Evolutionary conservation across 2,329 filamentous ascomycete species (phyloP).

Genomic region (Trichoderma pleuroti): DNA sequence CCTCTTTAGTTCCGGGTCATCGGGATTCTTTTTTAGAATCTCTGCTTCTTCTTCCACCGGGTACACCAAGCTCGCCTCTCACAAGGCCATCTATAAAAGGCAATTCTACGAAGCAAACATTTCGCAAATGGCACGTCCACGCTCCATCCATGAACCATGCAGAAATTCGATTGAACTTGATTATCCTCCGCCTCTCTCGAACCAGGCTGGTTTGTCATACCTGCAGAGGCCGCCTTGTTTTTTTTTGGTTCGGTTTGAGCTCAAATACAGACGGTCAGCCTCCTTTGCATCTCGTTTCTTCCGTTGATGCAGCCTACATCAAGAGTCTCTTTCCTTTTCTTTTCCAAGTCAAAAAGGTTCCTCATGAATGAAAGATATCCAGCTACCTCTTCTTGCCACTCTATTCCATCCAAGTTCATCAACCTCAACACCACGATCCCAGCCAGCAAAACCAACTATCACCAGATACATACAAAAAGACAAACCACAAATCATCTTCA

Average conservation of each 20-base stretch:
- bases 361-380: background rate
- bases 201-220: background rate
- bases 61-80: constrained; percentile 5
- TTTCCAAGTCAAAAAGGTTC: background rate
- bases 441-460: background rate
- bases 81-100: constrained; percentile 12
- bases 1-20: background rate
- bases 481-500: background rate
- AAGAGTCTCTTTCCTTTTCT: background rate
- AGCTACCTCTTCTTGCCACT: background rate
- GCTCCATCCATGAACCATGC: background rate
- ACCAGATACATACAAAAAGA: background rate
- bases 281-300: background rate
- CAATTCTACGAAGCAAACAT: constrained; percentile 13
- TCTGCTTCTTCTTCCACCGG: background rate
- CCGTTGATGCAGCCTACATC: background rate
- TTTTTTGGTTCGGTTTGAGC: background rate
- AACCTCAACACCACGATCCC: background rate
- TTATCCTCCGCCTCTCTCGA: background rate
- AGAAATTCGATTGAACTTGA: background rate
- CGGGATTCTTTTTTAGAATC: background rate
- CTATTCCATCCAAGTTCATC: background rate
- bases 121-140: background rate
- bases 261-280: constrained; percentile 1
- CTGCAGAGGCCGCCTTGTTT: background rate